phyloP scores from a whole-genome alignment of 108 stramenopile species.

The Stephanodiscus triporus region DNA sequence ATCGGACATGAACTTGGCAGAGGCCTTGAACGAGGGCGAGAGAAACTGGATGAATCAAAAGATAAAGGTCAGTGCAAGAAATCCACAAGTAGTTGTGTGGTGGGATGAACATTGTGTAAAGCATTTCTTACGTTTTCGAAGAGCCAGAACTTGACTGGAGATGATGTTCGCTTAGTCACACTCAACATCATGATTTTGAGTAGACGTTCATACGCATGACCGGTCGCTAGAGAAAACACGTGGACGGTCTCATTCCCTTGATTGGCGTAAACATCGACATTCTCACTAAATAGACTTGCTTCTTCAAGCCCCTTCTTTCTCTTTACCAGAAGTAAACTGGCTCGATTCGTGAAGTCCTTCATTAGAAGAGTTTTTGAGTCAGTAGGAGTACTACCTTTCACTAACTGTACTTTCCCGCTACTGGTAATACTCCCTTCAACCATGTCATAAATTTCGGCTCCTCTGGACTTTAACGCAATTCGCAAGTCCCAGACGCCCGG shows the following conservation, averaged over 20 bases:
- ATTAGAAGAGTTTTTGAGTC: conserved; percentile 62
- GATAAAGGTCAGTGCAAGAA: neutral
- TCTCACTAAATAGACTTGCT: conserved; percentile 63
- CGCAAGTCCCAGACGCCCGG: conserved; percentile 91
- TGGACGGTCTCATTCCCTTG: conserved; percentile 86
- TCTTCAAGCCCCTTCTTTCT: conserved; percentile 66
- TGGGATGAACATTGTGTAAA: conserved; percentile 1
- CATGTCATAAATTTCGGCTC: conserved; percentile 92
- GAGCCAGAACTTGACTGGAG: conserved; percentile 98
- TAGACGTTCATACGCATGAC: conserved; percentile 97
- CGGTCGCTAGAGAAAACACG: conserved; percentile 97
- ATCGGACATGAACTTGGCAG: conserved; percentile 80
- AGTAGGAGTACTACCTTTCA: conserved; percentile 28
- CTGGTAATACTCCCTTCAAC: conserved; percentile 56
- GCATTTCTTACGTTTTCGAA: conserved; percentile 87
- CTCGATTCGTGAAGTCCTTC: conserved; percentile 66
- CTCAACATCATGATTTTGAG: conserved; percentile 99
- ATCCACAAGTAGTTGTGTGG: neutral
- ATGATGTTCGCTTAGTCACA: conserved; percentile 91
- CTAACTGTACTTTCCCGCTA: conserved; percentile 19
- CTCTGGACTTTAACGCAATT: conserved; percentile 73
- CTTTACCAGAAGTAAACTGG: conserved; percentile 63
- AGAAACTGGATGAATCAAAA: conserved; percentile 53
- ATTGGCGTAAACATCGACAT: conserved; percentile 26
- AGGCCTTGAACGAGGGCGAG: conserved; percentile 93